Conservation (phyloP, 495 filamentous ascomycete genomes). For the Cercophora sp. region DNA sequence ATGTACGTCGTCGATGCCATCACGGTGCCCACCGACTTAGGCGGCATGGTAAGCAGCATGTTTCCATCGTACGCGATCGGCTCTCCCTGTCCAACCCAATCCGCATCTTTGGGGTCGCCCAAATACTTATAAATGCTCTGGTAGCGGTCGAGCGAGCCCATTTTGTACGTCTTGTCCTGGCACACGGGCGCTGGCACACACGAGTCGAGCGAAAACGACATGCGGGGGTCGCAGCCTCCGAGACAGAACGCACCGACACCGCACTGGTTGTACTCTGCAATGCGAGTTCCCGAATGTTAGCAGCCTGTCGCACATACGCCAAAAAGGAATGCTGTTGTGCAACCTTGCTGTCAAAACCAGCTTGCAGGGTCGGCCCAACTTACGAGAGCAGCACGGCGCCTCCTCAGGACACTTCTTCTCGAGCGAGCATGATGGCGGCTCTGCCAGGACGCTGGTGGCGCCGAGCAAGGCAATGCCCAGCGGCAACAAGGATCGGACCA, state of each 20-base stretch:
- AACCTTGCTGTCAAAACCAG: constrained; percentile 8
- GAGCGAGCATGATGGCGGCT: constrained; percentile 33
- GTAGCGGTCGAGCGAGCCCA: constrained; percentile 65
- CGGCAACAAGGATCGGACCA: constrained; percentile 35
- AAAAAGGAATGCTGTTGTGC: constrained; percentile 1
- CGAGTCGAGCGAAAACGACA: constrained; percentile 74
- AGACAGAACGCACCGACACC: constrained; percentile 92
- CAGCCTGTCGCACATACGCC: not conserved
- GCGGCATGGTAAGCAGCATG: constrained; percentile 82
- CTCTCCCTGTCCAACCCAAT: constrained; percentile 85
- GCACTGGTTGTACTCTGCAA: constrained; percentile 85
- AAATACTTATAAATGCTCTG: constrained; percentile 73
- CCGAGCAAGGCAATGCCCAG: constrained; percentile 41
- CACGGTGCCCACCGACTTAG: constrained; percentile 78
- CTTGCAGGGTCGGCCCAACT: constrained; percentile 43
- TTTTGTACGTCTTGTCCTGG: constrained; percentile 64
- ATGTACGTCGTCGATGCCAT: constrained; percentile 84
- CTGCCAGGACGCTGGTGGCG: constrained; percentile 36
- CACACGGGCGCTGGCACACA: constrained; percentile 86
- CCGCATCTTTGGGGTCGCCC: constrained; percentile 68
- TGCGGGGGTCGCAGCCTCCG: constrained; percentile 86
- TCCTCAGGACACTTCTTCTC: constrained; percentile 67
- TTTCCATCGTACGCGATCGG: constrained; percentile 59
- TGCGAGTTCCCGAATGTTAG: constrained; percentile 20
- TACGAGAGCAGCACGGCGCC: constrained; percentile 90